These are phyloP conservation scores for Calonectria montana DNA, from an alignment of 2,329 filamentous ascomycete genomes.

Conservation along the genomic window DNA sequence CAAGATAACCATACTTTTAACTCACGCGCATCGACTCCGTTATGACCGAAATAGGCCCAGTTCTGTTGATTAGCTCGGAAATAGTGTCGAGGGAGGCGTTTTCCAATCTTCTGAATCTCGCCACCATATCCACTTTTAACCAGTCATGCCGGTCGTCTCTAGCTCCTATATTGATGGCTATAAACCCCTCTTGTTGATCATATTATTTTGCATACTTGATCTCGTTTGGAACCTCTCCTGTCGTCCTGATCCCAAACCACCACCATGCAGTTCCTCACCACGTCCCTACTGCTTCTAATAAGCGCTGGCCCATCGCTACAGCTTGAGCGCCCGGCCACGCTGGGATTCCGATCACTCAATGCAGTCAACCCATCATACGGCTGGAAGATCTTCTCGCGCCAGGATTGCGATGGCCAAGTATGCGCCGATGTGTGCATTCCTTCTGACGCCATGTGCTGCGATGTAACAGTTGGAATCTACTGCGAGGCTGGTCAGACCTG, in stretches of 20 bases:
- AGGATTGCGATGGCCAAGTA: background rate
- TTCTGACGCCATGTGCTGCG: background rate
- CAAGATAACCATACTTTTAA: background rate
- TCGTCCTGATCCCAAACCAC: too few relatives aligned
- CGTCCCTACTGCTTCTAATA: background rate
- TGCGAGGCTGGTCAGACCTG: background rate
- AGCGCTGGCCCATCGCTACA: background rate
- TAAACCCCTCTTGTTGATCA: too few relatives aligned
- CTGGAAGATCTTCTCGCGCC: background rate
- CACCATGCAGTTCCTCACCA: background rate
- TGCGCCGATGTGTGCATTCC: background rate
- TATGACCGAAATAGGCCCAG: too few relatives aligned
- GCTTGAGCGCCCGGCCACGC: background rate
- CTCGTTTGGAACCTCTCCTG: background rate
- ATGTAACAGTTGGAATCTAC: background rate
- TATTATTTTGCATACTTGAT: too few relatives aligned
- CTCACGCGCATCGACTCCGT: background rate
- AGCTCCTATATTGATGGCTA: background rate
- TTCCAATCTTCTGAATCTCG: background rate
- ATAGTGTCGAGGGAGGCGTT: background rate
- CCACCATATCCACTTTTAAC: background rate
- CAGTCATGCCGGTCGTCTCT: background rate
- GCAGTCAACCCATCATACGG: background rate
- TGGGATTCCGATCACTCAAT: background rate
- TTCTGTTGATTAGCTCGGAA: background rate